Percentiles rank a stretch among this genome's conserved stretches.
Conservation (phyloP, 2,329 filamentous ascomycete species). For the Rhynchosporium agropyri region DNA sequence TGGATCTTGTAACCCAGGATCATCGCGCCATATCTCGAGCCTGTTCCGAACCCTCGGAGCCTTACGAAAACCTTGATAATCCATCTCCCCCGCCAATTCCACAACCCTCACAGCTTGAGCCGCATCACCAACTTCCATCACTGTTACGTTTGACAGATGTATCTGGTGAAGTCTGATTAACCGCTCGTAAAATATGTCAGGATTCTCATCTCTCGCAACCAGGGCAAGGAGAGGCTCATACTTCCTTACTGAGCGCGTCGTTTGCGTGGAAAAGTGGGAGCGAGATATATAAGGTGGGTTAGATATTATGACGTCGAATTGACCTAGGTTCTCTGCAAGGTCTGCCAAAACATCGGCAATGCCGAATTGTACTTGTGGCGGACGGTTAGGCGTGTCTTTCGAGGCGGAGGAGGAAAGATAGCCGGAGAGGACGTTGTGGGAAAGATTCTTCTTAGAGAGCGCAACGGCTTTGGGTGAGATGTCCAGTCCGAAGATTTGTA, state of each 20-base stretch:
- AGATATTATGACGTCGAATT: conserved; percentile 64
- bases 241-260: conserved; percentile 72
- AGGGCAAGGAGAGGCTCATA: conserved; percentile 82
- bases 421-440: conserved; percentile 49
- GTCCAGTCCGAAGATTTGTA: conserved; percentile 74
- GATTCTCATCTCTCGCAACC: conserved; percentile 50
- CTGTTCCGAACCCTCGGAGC: conserved; percentile 21
- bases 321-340: not conserved
- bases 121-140: conserved; percentile 74
- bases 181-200: conserved; percentile 65
- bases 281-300: conserved; percentile 91
- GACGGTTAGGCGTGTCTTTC: not conserved
- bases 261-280: conserved; percentile 61
- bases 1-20: conserved; percentile 49
- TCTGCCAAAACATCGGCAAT: conserved; percentile 44
- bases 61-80: not conserved
- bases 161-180: conserved; percentile 58
- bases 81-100: conserved; percentile 44
- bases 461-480: conserved; percentile 66
- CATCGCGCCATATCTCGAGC: conserved; percentile 74
- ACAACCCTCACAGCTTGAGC: conserved; percentile 68
- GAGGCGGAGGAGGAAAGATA: conserved; percentile 28
- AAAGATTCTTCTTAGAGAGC: conserved; percentile 67
- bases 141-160: conserved; percentile 55
- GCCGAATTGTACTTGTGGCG: conserved; percentile 15